Evolutionary conservation across 75 land plant species (phyloP), one percentile per base, ranked within the genome.

Genomic region (Selaginella moellendorffii): DNA sequence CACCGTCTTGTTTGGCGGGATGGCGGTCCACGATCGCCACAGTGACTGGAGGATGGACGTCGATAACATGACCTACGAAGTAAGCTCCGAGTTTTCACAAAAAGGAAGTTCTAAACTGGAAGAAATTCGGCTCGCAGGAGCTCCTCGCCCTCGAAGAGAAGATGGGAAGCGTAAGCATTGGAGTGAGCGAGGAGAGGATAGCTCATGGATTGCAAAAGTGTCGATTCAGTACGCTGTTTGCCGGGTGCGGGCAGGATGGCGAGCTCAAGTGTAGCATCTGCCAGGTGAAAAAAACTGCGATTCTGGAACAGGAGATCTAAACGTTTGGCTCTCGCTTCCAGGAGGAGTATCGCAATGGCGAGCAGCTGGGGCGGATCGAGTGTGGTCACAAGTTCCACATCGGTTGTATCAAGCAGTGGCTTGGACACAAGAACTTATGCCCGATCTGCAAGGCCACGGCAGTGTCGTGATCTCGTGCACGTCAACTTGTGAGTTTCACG

Each of bases 141-240:
- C 54, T 85, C 17, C 51, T 85, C 54, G 88, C 80, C 0, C 30
- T 85, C 29, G 88, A 74, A 69, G 88, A 85, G 63, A 70, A 72
- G 14, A 85, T 85, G n/a, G 88, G 88, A 25, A 78, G 75, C 64
- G 88, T 85, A 19, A 77, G 65, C 62, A 85, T 82, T 12, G 88
- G 85, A 31, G 53, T 85, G 63, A 75, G 60, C 54, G 27, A 54
- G 31, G 88, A 85, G 61, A 78, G 67, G 1, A 73, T 81, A 14
- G 0, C 42, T 56, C 62, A 72, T 28, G 54, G 54, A 22, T 52
- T 85, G 67, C 75, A 79, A 26, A 73, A 61, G 68, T 18, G 54
- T 19, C 72, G 75, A 79, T 58, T 1, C 30, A 0, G 52, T 64
- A 2, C 14, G 9, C 2, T 12, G 63, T 27, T n/a, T 53, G 21